These are phyloP conservation scores for Magnaporthiopsis incrustans DNA, from an alignment of 2,329 filamentous ascomycete genomes.

Conservation along the genomic window DNA sequence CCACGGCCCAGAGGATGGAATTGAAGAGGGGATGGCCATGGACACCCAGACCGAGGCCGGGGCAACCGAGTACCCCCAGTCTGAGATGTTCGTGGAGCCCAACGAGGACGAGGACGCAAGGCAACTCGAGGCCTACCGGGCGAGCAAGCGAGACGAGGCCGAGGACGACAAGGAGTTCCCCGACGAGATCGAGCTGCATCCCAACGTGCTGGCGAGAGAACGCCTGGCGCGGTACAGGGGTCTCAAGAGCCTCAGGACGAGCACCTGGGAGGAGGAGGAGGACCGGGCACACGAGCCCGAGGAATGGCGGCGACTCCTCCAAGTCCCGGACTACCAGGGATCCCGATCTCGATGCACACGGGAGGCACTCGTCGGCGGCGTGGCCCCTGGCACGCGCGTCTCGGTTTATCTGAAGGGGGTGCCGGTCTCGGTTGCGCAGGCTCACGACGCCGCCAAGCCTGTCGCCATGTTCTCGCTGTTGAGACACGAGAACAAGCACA, in stretches of 20 bases:
- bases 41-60: conserved; percentile 67
- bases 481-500: conserved; percentile 90
- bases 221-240: conserved; percentile 81
- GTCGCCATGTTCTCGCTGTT: conserved; percentile 78
- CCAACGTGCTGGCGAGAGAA: conserved; percentile 78
- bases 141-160: conserved; percentile 68
- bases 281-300: conserved; percentile 81
- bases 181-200: conserved; percentile 91
- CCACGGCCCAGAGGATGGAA: conserved; percentile 68
- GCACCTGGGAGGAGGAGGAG: conserved; percentile 81
- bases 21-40: conserved; percentile 57
- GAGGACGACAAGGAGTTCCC: conserved; percentile 95
- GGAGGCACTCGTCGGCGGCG: conserved; percentile 83
- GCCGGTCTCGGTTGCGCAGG: conserved; percentile 32
- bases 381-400: conserved; percentile 75
- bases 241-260: conserved; percentile 82
- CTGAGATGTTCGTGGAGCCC: conserved; percentile 80
- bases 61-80: conserved; percentile 85
- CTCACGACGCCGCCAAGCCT: conserved; percentile 48
- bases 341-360: conserved; percentile 68
- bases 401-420: conserved; percentile 61
- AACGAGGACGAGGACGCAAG: conserved; percentile 74
- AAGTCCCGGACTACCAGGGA: conserved; percentile 82
- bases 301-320: conserved; percentile 79
- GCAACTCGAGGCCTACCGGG: conserved; percentile 74